A percentile compares a stretch with the other conserved stretches of the same genome.
Evolutionary conservation across 148 eudicot species (phyloP).

Genomic region (Hydrangea macrophylla): DNA sequence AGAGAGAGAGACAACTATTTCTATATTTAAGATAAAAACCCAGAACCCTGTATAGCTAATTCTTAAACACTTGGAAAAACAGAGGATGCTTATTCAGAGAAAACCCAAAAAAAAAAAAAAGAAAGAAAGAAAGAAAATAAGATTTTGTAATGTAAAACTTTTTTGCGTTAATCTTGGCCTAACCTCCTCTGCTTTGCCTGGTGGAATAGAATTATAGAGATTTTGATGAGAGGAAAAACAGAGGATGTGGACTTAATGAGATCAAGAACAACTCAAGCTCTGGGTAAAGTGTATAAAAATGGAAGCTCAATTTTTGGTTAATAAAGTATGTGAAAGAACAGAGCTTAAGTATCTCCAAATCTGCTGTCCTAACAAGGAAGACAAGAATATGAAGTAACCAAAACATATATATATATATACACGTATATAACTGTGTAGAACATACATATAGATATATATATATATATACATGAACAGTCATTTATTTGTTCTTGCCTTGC

Average conservation of each 20-base stretch:
- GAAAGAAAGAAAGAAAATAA: too few relatives aligned
- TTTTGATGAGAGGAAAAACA: not conserved
- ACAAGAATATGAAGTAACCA: not conserved
- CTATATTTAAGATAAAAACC: too few relatives aligned
- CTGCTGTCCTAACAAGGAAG: not conserved
- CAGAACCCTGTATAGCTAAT: too few relatives aligned
- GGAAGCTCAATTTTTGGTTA: not conserved
- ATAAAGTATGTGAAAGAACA: not conserved
- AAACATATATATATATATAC: not conserved
- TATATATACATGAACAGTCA: not conserved
- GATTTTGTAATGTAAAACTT: not conserved
- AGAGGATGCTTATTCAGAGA: too few relatives aligned
- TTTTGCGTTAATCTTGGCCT: not conserved
- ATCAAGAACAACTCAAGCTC: too few relatives aligned
- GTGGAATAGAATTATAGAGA: not conserved
- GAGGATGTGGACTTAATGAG: not conserved
- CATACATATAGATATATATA: too few relatives aligned
- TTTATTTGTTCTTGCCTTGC: not conserved
- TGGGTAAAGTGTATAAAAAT: too few relatives aligned
- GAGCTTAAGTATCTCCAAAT: not conserved
- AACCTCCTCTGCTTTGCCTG: not conserved
- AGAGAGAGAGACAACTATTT: too few relatives aligned
- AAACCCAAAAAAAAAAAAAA: too few relatives aligned
- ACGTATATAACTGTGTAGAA: too few relatives aligned
- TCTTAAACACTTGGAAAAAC: too few relatives aligned